phyloP scores from a whole-genome alignment of 352 stramenopile genomes.

The Globisporangium parvum region DNA sequence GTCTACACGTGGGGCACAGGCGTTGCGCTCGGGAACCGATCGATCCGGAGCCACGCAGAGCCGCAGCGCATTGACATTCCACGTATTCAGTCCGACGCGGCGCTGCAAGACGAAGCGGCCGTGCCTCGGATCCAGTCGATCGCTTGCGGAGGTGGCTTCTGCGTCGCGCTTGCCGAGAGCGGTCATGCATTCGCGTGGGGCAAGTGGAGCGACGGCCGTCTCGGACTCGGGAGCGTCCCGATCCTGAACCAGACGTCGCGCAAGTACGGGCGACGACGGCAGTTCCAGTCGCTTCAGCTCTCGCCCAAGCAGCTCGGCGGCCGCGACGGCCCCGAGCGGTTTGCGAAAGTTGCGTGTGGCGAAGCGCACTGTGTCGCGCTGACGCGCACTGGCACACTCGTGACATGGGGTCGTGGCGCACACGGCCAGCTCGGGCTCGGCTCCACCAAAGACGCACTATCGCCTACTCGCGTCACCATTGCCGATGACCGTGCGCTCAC shows the following conservation, averaged over 20 bases:
- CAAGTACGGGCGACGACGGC: slow-evolving; percentile 28
- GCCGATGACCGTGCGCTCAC: neutral
- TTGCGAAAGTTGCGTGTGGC: slow-evolving; percentile 50
- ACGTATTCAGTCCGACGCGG: neutral
- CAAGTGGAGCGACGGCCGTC: slow-evolving; percentile 63
- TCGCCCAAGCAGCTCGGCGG: slow-evolving; percentile 14
- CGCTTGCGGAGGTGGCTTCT: slow-evolving; percentile 76
- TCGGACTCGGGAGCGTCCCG: slow-evolving; percentile 62
- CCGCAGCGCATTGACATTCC: slow-evolving; percentile 31
- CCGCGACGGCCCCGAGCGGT: slow-evolving; percentile 2
- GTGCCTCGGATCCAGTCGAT: slow-evolving; percentile 22
- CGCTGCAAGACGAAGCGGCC: neutral
- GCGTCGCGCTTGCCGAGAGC: slow-evolving; percentile 41
- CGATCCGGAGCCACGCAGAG: slow-evolving; percentile 25
- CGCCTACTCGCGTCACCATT: slow-evolving; percentile 16
- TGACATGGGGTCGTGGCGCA: slow-evolving; percentile 73
- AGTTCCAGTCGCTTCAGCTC: slow-evolving; percentile 62
- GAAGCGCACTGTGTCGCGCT: slow-evolving; percentile 77
- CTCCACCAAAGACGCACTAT: slow-evolving; percentile 23
- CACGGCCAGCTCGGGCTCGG: slow-evolving; percentile 81
- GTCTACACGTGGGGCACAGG: slow-evolving; percentile 80
- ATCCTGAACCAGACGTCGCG: slow-evolving; percentile 36
- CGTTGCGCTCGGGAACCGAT: slow-evolving; percentile 37
- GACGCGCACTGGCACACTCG: slow-evolving; percentile 38
- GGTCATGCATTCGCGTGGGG: slow-evolving; percentile 78